phyloP scores from a whole-genome alignment of 1,284 basidiomycete species.

The Cutaneotrichosporon arboriforme region DNA sequence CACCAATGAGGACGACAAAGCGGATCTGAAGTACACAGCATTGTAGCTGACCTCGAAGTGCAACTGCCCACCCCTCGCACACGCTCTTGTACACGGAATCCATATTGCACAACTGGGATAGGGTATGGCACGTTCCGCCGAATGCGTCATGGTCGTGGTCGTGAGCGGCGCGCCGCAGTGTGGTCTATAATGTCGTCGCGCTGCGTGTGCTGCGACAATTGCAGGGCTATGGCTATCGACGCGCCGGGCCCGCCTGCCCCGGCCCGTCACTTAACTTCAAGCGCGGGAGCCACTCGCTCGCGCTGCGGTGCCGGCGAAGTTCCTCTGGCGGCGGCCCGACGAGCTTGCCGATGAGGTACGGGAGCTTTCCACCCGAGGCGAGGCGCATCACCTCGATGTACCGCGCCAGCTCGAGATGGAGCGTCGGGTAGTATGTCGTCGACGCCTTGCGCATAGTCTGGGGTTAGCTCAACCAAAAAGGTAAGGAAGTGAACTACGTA shows the following conservation, averaged over 20 bases:
- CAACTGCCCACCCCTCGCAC: neutral
- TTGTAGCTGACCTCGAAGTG: no score
- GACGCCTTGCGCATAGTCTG: slow-evolving; percentile 90
- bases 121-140: slow-evolving; percentile 1
- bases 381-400: slow-evolving; percentile 61
- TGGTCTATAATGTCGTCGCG: neutral
- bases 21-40: no score
- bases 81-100: slow-evolving; percentile 1
- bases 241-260: neutral
- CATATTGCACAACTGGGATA: slow-evolving; percentile 19
- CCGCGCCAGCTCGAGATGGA: slow-evolving; percentile 83
- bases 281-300: slow-evolving; percentile 14
- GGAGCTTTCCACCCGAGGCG: slow-evolving; percentile 32
- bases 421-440: slow-evolving; percentile 80
- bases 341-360: slow-evolving; percentile 43
- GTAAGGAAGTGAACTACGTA: slow-evolving; percentile 24
- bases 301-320: slow-evolving; percentile 18
- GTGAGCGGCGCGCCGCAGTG: neutral
- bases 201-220: neutral
- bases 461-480: neutral
- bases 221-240: neutral
- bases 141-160: neutral
- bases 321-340: slow-evolving; percentile 41
- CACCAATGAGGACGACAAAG: no score
- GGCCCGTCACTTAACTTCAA: slow-evolving; percentile 1